Evolutionary conservation across 2,329 filamentous ascomycete species (phyloP), one percentile per base, ranked within the genome.

Genomic region (Fusarium musae): DNA sequence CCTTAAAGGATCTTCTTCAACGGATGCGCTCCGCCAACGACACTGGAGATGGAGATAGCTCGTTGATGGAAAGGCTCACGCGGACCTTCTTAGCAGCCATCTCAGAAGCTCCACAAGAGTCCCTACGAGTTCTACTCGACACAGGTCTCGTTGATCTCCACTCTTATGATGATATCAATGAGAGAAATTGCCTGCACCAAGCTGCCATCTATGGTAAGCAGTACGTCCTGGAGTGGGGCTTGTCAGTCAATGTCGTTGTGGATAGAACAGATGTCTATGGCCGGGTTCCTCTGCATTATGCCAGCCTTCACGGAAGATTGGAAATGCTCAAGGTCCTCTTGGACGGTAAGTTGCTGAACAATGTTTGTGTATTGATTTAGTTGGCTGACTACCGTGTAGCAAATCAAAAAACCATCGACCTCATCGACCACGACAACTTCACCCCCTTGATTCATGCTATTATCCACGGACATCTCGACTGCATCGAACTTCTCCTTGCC

Each of bases 151-250:
- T 99, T 39, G 93, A 98, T 80, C 88, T 98, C n/a, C 91, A 94
- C 78, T 96, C 95, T 2, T 94, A 97, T 77, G 96, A 99, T 80
- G 95, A 98, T 78, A 98, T 99, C 81, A 99, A 98, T 78, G 96
- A 98, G 84, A 90, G 96, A 44, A 99, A 98, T 78, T 97, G 95
- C 79, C 87, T 99, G 52, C 96, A 99, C 78, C 96, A 98, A 83
- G 94, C 96, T n/a, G 93, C 95, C 2, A 98, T 98, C 59, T 97
- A 97, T 69, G 95, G 95, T 26, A 95, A 95, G 78, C 84, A 89
- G 15, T 92, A 93, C 75, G 93, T 98, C 36, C 85, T 98, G 66
- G 85, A 89, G 57, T 91, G 93, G 73, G 95, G 93, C 8, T 85
- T 99, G n/a, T 85, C 88, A 3, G 90, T 89, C 50, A 90, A 89